Evolutionary conservation across 306 rosid genomes (phyloP), one percentile per base, ranked within the genome.

Genomic region (Acmispon strigosus): DNA sequence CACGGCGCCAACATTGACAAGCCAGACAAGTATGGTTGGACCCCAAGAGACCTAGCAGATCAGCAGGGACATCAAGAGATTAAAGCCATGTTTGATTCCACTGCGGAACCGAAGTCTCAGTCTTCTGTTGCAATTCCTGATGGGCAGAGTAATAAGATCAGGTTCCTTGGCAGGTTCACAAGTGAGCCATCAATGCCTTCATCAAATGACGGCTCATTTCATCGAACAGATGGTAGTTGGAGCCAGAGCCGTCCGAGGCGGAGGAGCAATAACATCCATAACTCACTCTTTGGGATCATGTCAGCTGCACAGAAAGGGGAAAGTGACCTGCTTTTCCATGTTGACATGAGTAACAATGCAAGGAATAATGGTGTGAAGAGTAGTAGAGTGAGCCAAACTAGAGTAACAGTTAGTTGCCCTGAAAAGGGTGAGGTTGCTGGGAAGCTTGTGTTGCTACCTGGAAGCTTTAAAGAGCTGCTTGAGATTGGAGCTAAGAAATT

Each of bases 241-340:
- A 75, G 73, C 22, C 83, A 70, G 9, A 70, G 51, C 69, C 87
- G 86, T 2, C 92, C 92, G 0, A 79, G 97, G 76, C 90, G 96
- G 36, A 80, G 86, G 78, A 77, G 63, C 11, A 84, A 58, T 74
- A 91, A 85, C 79, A 91, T 78, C 54, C 82, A 89, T 63, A 95
- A 95, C 80, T 91, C 96, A 0, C 72, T 95, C 41, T 86, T 95
- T 19, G 96, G 97, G 49, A 76, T 95, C 20, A 95, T 91, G 90
- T 86, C 93, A 3, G 84, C 88, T 12, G 88, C 91, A 6, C 83
- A 84, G 29, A 73, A 77, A 0, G 85, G 85, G 8, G 90, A 87
- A 66, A 88, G 75, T 56, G 89, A 69, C 51, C 6, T 66, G 32
- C 24, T 82, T 37, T 77, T 70, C 11, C 8, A 84, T 7, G 69